Conservation (phyloP, 352 stramenopile species). For the Globisporangium uncinulatum region DNA sequence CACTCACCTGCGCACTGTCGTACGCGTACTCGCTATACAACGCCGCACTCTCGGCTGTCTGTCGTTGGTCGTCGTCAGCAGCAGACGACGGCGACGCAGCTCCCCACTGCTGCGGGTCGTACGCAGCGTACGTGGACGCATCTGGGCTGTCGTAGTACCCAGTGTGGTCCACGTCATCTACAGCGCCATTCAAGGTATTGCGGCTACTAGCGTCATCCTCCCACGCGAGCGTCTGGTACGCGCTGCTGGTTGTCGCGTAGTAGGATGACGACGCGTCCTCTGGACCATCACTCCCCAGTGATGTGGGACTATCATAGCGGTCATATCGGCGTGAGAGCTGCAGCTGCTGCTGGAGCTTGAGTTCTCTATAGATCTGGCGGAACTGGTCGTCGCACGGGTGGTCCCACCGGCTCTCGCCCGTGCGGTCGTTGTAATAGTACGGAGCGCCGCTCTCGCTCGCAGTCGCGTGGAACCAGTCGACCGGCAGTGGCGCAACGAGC, state of each 20-base stretch:
- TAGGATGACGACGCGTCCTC: conserved; percentile 8
- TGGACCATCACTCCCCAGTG: neutral
- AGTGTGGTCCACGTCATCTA: neutral
- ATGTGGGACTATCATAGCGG: conserved; percentile 1
- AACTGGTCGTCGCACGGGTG: conserved; percentile 75
- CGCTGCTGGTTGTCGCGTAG: conserved; percentile 1
- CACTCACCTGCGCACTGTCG: conserved; percentile 8
- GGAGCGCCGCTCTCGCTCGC: conserved; percentile 48
- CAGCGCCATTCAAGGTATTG: neutral
- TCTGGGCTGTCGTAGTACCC: conserved; percentile 4
- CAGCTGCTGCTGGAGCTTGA: conserved; percentile 24
- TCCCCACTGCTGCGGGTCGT: conserved; percentile 6
- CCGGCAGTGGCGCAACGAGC: conserved; percentile 60
- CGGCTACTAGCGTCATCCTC: conserved; percentile 7
- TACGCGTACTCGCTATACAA: conserved; percentile 6
- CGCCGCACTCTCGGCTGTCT: neutral
- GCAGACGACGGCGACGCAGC: neutral
- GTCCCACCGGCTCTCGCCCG: conserved; percentile 77
- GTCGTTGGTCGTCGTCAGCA: neutral
- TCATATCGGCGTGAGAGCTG: conserved; percentile 8
- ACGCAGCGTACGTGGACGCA: conserved; percentile 5
- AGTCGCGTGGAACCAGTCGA: conserved; percentile 64
- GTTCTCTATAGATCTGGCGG: conserved; percentile 39
- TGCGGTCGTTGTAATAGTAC: conserved; percentile 81
- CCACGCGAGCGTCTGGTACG: conserved; percentile 11